These are phyloP conservation scores for Mimosa pudica DNA, from an alignment of 306 rosid species.

Conservation along the genomic window DNA sequence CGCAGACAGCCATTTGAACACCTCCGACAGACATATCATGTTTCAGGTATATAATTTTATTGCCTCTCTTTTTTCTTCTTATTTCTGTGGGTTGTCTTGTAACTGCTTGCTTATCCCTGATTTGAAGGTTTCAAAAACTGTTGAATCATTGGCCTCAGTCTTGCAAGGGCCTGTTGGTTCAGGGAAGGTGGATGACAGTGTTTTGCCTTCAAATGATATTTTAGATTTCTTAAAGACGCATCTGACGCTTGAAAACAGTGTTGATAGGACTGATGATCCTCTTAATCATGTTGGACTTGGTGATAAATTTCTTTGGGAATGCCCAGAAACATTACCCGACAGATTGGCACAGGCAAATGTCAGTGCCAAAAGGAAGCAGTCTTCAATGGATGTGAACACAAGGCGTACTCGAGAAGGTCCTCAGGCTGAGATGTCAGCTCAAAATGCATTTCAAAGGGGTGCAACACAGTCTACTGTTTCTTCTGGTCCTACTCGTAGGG, in stretches of 20 bases:
- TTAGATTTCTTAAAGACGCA: conserved; percentile 52
- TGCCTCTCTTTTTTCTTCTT: conserved; percentile 14
- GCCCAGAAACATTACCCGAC: conserved; percentile 92
- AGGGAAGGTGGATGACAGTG: conserved; percentile 45
- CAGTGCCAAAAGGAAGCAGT: conserved; percentile 65
- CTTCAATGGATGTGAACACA: conserved; percentile 66
- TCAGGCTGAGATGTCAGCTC: conserved; percentile 61
- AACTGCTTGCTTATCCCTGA: conserved; percentile 38
- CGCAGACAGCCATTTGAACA: conserved; percentile 49
- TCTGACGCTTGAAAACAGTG: conserved; percentile 53
- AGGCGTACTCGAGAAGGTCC: conserved; percentile 88
- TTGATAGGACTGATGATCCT: conserved; percentile 66
- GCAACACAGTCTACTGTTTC: conserved; percentile 57
- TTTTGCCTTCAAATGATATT: conserved; percentile 49
- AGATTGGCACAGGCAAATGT: conserved; percentile 63
- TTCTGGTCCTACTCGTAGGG: conserved; percentile 92
- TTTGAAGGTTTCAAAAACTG: conserved; percentile 67
- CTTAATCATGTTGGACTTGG: conserved; percentile 61
- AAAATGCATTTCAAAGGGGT: conserved; percentile 72
- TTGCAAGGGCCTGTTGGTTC: conserved; percentile 68
- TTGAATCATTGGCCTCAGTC: conserved; percentile 58
- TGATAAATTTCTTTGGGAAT: conserved; percentile 89
- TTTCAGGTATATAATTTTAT: conserved; percentile 58
- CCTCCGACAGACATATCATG: conserved; percentile 53
- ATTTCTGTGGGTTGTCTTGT: conserved; percentile 20